Evolutionary conservation across 495 filamentous ascomycete genomes (phyloP).

Genomic region (Neurospora sp.): DNA sequence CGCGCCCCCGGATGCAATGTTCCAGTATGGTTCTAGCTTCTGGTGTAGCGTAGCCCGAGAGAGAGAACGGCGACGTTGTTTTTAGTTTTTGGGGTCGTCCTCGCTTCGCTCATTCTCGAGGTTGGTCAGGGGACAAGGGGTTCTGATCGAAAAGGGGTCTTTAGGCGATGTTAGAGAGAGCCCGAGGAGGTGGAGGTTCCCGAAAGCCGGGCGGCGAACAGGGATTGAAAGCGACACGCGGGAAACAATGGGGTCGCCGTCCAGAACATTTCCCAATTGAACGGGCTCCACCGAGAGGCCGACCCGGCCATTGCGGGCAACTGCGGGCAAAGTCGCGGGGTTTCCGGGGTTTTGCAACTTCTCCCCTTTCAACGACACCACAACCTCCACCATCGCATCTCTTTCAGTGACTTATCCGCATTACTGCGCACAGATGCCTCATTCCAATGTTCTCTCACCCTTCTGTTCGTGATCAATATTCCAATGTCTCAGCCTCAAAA

Average conservation of each 20-base stretch:
- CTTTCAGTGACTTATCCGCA: no score
- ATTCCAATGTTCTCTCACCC: not conserved
- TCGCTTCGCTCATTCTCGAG: not conserved
- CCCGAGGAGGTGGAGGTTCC: not conserved
- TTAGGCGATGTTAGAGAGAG: not conserved
- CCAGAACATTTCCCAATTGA: not conserved
- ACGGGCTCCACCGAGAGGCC: not conserved
- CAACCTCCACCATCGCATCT: no score
- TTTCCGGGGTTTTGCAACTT: not conserved
- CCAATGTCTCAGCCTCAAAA: not conserved
- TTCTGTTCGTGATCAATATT: not conserved
- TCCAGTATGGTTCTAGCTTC: not conserved
- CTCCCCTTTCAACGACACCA: not conserved
- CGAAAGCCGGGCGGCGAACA: not conserved
- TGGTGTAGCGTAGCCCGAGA: not conserved
- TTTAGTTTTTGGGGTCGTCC: not conserved
- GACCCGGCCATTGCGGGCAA: not conserved
- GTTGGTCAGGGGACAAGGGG: not conserved
- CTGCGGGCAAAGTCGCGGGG: not conserved
- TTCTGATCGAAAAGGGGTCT: not conserved
- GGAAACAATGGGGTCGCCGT: not conserved
- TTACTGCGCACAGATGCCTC: not conserved
- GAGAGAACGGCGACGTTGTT: not conserved
- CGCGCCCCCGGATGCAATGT: not conserved
- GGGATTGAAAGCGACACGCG: not conserved